phyloP scores from a whole-genome alignment of 2,329 filamentous ascomycete genomes.

The Diaporthe helianthi region DNA sequence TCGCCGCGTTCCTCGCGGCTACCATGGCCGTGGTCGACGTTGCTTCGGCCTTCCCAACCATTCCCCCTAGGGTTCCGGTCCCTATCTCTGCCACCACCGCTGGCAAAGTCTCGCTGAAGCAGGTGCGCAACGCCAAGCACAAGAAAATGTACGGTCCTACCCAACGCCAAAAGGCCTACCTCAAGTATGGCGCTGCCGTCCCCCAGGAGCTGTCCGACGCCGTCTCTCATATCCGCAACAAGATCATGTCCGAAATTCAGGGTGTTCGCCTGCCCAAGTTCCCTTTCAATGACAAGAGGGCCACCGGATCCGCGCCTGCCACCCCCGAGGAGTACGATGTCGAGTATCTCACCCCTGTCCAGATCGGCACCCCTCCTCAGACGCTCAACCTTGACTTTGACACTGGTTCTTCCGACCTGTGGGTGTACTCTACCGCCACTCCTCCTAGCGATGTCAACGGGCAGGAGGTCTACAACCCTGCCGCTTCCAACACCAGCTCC shows the following conservation, averaged over 20 bases:
- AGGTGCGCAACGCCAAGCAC: slow-evolving; percentile 39
- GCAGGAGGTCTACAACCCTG: slow-evolving; percentile 50
- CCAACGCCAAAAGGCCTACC: slow-evolving; percentile 47
- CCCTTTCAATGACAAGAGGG: slow-evolving; percentile 38
- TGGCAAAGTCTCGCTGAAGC: slow-evolving; percentile 34
- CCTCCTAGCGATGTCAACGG: slow-evolving; percentile 42
- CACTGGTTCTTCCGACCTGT: slow-evolving; percentile 54
- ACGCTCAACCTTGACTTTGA: slow-evolving; percentile 53
- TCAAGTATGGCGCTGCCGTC: slow-evolving; percentile 47
- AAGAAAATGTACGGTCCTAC: slow-evolving; percentile 44
- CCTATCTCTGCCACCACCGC: slow-evolving; percentile 31
- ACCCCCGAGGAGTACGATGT: slow-evolving; percentile 43
- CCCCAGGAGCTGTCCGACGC: slow-evolving; percentile 44
- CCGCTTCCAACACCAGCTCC: slow-evolving; percentile 48
- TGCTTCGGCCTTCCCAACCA: slow-evolving; percentile 33
- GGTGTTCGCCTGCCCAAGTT: slow-evolving; percentile 24
- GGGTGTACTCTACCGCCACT: slow-evolving; percentile 45
- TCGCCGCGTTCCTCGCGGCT: slow-evolving; percentile 35
- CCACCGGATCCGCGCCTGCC: slow-evolving; percentile 41
- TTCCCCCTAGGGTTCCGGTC: slow-evolving; percentile 27
- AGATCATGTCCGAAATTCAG: slow-evolving; percentile 30
- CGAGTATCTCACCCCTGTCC: slow-evolving; percentile 46
- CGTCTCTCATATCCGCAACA: slow-evolving; percentile 39
- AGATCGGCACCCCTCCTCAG: slow-evolving; percentile 49
- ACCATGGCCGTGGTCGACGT: slow-evolving; percentile 34